phyloP scores from a whole-genome alignment of 2,329 filamentous ascomycete genomes.

The Cladosporium phlei region DNA sequence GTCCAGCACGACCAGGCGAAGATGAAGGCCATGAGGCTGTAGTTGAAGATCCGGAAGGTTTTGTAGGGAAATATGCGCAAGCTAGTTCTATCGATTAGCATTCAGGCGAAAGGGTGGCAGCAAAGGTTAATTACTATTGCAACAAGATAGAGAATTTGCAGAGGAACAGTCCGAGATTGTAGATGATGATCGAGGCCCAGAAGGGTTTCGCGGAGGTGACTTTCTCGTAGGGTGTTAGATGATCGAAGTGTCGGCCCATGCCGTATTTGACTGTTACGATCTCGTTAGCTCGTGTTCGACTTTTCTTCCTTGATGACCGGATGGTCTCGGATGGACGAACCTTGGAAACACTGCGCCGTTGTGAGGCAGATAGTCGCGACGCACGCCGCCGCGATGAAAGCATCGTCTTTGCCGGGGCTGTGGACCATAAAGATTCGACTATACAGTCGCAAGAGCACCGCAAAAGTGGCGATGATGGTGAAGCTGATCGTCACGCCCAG shows the following conservation, averaged over 20 bases:
- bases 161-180: slow-evolving; percentile 25
- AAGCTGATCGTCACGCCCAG: slow-evolving; percentile 19
- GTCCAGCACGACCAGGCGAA: slow-evolving; percentile 29
- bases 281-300: no score
- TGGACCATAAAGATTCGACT: slow-evolving; percentile 22
- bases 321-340: neutral
- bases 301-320: no score
- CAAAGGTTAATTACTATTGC: no score
- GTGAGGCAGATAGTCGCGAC: slow-evolving; percentile 9
- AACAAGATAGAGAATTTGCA: slow-evolving; percentile 33
- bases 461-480: slow-evolving; percentile 19
- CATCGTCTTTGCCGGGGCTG: slow-evolving; percentile 24
- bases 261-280: slow-evolving; percentile 24
- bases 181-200: slow-evolving; percentile 23
- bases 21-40: slow-evolving; percentile 29
- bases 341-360: slow-evolving; percentile 9
- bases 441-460: slow-evolving; percentile 20
- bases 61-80: slow-evolving; percentile 30
- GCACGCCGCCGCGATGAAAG: slow-evolving; percentile 16
- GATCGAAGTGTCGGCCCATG: slow-evolving; percentile 25
- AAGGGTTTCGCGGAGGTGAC: slow-evolving; percentile 22
- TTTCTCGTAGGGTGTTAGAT: slow-evolving; percentile 17
- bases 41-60: slow-evolving; percentile 25
- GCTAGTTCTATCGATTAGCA: no score
- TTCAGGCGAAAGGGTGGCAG: no score